Percentiles rank a stretch among this genome's conserved stretches.
These are phyloP conservation scores for Leucosporidium creatinivorum DNA, from an alignment of 768 basidiomycete genomes.

Conservation along the genomic window DNA sequence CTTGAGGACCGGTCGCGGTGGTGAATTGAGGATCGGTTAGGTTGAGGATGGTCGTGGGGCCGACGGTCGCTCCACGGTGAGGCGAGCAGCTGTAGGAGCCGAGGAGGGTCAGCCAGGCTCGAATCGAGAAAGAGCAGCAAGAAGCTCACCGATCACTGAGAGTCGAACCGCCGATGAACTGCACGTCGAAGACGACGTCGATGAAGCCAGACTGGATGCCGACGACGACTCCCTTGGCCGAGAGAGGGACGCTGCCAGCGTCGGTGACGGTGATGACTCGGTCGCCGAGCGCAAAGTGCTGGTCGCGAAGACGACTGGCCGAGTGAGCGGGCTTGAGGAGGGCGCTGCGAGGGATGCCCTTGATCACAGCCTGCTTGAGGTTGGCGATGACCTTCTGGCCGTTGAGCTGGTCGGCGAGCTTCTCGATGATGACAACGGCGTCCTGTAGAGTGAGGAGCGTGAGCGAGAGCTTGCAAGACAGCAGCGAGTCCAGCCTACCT, in stretches of 20 bases:
- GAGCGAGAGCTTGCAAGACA: not conserved
- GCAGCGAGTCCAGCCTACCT: conserved; percentile 49
- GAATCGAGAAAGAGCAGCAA: conserved; percentile 11
- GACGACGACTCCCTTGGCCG: conserved; percentile 87
- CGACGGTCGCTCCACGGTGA: conserved; percentile 82
- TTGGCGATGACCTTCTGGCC: conserved; percentile 53
- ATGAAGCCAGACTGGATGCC: conserved; percentile 77
- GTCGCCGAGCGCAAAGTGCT: conserved; percentile 79
- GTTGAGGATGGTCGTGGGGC: conserved; percentile 83
- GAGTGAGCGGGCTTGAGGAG: conserved; percentile 89
- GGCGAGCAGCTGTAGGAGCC: conserved; percentile 61
- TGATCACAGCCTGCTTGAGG: conserved; percentile 88
- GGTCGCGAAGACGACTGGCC: conserved; percentile 78
- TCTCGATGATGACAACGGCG: conserved; percentile 70
- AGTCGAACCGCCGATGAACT: conserved; percentile 88
- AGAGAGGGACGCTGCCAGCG: conserved; percentile 81
- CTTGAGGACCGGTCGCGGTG: conserved; percentile 40
- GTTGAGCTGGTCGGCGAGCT: conserved; percentile 61
- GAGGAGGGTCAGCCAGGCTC: conserved; percentile 17
- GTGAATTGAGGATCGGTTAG: conserved; percentile 77
- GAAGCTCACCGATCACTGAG: conserved; percentile 64
- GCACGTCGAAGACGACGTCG: conserved; percentile 92
- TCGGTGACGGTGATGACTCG: conserved; percentile 95
- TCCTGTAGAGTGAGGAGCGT: conserved; percentile 46
- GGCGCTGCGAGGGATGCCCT: conserved; percentile 83